Percentiles rank a stretch among this genome's conserved stretches.
phyloP scores from a whole-genome alignment of 106 monocot species.

The Phalaenopsis equestris region DNA sequence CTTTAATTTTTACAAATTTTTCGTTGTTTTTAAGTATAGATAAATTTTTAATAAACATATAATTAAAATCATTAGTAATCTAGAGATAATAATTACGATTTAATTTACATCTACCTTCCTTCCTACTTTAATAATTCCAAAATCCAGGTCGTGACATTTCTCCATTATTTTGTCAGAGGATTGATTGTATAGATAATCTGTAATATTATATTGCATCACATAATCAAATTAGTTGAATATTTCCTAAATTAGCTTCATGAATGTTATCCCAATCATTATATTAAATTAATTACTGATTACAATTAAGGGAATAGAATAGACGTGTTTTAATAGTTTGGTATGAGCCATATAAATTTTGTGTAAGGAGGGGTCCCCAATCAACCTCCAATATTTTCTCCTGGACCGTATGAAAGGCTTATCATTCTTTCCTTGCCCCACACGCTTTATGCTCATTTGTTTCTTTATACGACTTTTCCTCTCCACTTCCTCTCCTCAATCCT shows the following conservation, averaged over 20 bases:
- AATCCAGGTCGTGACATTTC: too few species aligned
- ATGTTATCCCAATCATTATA: not conserved
- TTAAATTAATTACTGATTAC: not conserved
- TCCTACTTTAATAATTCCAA: too few species aligned
- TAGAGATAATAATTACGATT: too few species aligned
- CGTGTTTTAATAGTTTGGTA: not conserved
- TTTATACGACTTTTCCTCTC: not conserved
- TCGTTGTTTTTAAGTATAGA: too few species aligned
- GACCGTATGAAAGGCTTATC: not conserved
- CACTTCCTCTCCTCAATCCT: not conserved
- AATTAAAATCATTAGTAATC: too few species aligned
- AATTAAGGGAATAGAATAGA: not conserved
- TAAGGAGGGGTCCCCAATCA: not conserved
- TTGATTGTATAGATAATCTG: too few species aligned
- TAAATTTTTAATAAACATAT: too few species aligned
- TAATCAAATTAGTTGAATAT: not conserved
- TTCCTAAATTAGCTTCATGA: too few species aligned
- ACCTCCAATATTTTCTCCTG: not conserved
- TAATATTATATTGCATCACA: not conserved
- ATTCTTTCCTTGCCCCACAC: conserved; percentile 2
- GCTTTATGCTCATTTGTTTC: not conserved
- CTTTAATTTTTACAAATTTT: too few species aligned
- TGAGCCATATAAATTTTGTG: too few species aligned
- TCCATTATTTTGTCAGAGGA: too few species aligned
- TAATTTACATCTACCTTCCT: too few species aligned